Evolutionary conservation across 2,329 filamentous ascomycete species (phyloP), one percentile per base, ranked within the genome.

Genomic region (Xylariaceae sp.): DNA sequence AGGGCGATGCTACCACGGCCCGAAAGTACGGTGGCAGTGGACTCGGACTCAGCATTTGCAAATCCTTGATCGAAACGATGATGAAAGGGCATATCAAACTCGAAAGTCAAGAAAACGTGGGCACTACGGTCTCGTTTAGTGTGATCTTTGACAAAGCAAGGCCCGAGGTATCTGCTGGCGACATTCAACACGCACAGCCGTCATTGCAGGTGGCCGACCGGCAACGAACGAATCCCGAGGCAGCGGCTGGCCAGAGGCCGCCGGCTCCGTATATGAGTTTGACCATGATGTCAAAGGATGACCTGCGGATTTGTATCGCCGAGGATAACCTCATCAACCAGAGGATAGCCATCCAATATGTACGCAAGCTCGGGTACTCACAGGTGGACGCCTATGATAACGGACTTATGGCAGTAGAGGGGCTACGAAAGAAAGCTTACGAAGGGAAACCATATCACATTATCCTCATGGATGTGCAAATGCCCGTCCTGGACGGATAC

Each of bases 321-420:
- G 92, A 97, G 67, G 92, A 97, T 73, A 96, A 96, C 62, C 83
- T 87, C 2, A 95, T 96, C 74, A 96, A 96, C 64, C 89, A 95
- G 67, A 90, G 88, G 70, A 96, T 96, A 62, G 91, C 91, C 1
- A 89, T 96, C 48, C 89, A 91, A 62, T 96, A 95, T 63, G 88
- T 95, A 53, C 84, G 86, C 62, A 88, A 89, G 54, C 80, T 97
- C 7, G 91, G 91, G 2, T 92, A 96, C 70, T 81, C 84, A 54
- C 74, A 77, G 39, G 91, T 94, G 50, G 87, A 92, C 69, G 91
- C 91, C 0, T 96, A 91, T 67, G 89, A 90, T 60, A 95, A 97
- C 68, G 92, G 92, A 0, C 80, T 87, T 58, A 89, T 91, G 72
- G 91, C 91, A 0, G 87, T 96, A 11, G 88, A 95, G 65, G 91